Evolutionary conservation across 2,329 filamentous ascomycete species (phyloP).

Genomic region (Daldinia sp.): DNA sequence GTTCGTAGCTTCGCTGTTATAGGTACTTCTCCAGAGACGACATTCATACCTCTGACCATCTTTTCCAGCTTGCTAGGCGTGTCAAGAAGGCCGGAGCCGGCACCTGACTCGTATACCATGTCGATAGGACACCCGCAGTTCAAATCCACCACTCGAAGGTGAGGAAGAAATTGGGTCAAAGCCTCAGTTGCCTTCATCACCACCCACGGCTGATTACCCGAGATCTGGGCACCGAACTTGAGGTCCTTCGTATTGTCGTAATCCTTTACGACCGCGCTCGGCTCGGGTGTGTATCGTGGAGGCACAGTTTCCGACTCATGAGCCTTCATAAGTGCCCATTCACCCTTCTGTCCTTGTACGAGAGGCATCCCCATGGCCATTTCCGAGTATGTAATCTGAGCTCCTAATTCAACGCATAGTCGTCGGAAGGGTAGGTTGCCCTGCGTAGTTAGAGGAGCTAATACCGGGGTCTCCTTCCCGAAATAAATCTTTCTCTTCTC

Average conservation of each 20-base stretch:
- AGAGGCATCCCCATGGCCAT: conserved; percentile 96
- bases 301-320: conserved; percentile 84
- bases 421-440: conserved; percentile 95
- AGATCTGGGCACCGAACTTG: conserved; percentile 92
- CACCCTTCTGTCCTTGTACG: conserved; percentile 87
- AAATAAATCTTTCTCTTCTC: conserved; percentile 97
- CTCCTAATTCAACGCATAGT: conserved; percentile 88
- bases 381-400: conserved; percentile 95
- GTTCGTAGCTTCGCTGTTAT: conserved; percentile 96
- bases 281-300: conserved; percentile 72
- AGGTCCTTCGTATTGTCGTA: conserved; percentile 88
- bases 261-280: conserved; percentile 70
- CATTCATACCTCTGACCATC: conserved; percentile 96
- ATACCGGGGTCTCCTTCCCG: conserved; percentile 88
- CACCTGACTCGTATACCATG: conserved; percentile 87
- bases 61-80: conserved; percentile 88
- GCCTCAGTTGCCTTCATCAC: conserved; percentile 90
- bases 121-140: conserved; percentile 99
- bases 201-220: conserved; percentile 90
- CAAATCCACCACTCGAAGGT: conserved; percentile 90
- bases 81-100: conserved; percentile 93
- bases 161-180: conserved; percentile 79
- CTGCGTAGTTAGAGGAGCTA: conserved; percentile 97
- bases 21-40: conserved; percentile 88
- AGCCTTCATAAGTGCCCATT: conserved; percentile 95